phyloP scores from a whole-genome alignment of 140 eudicot genomes.

The Senecio squalidus region DNA sequence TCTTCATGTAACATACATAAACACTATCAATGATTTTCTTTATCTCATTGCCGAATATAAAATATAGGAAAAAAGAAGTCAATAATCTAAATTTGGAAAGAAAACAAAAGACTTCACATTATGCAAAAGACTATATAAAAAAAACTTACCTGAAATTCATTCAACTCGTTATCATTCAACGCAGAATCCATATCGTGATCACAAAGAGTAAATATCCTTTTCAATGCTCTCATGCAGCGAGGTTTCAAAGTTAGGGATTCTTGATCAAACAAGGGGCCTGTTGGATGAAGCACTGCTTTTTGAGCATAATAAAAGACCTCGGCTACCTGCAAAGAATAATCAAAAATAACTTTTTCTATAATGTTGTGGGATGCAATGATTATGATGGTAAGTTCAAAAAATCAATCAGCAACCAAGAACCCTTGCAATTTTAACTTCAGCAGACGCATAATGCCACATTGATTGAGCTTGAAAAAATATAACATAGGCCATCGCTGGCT shows the following conservation, averaged over 20 bases:
- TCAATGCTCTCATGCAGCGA: slow-evolving; percentile 81
- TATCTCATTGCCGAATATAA: neutral
- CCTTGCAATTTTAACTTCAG: slow-evolving; percentile 9
- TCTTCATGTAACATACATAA: slow-evolving; percentile 7
- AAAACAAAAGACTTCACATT: neutral
- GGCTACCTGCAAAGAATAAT: slow-evolving; percentile 58
- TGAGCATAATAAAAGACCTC: slow-evolving; percentile 96
- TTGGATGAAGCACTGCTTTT: slow-evolving; percentile 96
- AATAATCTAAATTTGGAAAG: slow-evolving; percentile 1
- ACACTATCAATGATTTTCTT: slow-evolving; percentile 3
- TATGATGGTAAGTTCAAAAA: slow-evolving; percentile 10
- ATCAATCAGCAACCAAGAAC: slow-evolving; percentile 21
- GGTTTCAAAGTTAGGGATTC: slow-evolving; percentile 81
- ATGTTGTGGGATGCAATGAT: slow-evolving; percentile 3
- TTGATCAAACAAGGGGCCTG: slow-evolving; percentile 93
- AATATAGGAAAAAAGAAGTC: neutral
- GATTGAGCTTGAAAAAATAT: slow-evolving; percentile 1
- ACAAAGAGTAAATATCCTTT: slow-evolving; percentile 76
- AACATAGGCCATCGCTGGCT: slow-evolving; percentile 15
- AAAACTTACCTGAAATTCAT: slow-evolving; percentile 85
- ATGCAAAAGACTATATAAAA: slow-evolving; percentile 4
- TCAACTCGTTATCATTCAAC: slow-evolving; percentile 78
- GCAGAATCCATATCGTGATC: slow-evolving; percentile 89
- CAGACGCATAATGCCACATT: slow-evolving; percentile 13
- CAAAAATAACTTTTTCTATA: slow-evolving; percentile 11